Base-by-base conservation (phyloP, 2,329 filamentous ascomycete genomes). In the Fusarium bulbicola region DNA sequence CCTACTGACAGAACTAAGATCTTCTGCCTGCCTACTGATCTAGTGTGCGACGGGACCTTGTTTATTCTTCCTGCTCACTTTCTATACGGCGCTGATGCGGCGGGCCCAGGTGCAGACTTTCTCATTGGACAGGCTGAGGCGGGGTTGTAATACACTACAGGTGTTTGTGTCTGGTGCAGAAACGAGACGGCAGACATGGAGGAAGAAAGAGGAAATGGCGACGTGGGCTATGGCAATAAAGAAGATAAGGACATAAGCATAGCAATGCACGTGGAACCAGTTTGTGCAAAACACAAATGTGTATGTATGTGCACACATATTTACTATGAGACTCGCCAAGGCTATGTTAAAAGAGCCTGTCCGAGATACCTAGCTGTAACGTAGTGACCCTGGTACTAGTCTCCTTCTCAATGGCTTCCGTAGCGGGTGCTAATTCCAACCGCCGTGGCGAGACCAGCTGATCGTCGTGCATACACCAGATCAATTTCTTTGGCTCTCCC, bases 21-120 rank as follows among this genome's bases (percentile, higher is more conserved):
- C 13, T 65, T 64, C 20, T 65, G 63, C 4, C 30, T 64, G 5
- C 36, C 37, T 0, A 52, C 59, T 2, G 63, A 65, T 30, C 34
- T 28, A 10, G 63, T 65, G 2, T 65, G 63, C 5, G 43, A 42
- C 0, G 63, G 63, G 15, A 37, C 59, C 5, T 14, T 65, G 5
- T 21, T 65, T 13, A 65, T 65, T 1, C 62, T 52, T 5, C 39
- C 63, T 10, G 32, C 63, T 3, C 63, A 65, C 2, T 65, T 65
- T 5, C 15, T 65, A 7, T 65, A 65, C 2, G 39, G 43, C 1
- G 10, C 13, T 6, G 63, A 64, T n/a, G 59, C 59, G 3, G 59
- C 63, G 12, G 30, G 11, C 1, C 20, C 46, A 6, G 63, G 46
- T n/a, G 7, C 63, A 1, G n/a, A 65, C 7, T 65, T 65, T 14